Evolutionary conservation across 1,139 yeast species (phyloP).

Genomic region (Trichomonascaceae sp.): DNA sequence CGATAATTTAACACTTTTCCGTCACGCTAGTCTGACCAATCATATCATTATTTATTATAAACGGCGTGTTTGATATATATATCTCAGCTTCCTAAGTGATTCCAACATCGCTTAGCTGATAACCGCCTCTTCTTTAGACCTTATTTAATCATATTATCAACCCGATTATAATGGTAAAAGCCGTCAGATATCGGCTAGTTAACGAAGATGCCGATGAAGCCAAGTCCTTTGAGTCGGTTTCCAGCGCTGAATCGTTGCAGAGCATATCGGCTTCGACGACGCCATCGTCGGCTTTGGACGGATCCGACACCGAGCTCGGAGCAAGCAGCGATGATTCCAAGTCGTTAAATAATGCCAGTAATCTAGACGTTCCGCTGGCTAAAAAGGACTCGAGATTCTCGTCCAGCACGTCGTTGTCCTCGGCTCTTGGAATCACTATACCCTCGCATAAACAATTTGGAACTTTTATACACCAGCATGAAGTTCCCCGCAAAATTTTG

Average conservation of each 20-base stretch:
- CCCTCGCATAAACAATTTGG: slow-evolving; percentile 39
- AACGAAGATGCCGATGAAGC: slow-evolving; percentile 3
- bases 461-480: slow-evolving; percentile 64
- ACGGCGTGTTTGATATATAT: background rate
- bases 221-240: slow-evolving; percentile 7
- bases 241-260: slow-evolving; percentile 5
- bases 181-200: background rate
- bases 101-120: background rate
- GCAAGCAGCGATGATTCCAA: background rate
- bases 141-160: no score
- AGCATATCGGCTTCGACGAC: slow-evolving; percentile 2
- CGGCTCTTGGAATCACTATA: slow-evolving; percentile 14
- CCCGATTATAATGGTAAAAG: slow-evolving; percentile 1
- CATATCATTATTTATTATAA: background rate
- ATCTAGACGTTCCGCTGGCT: background rate
- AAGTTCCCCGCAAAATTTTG: slow-evolving; percentile 76
- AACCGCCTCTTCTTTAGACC: no score
- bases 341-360: background rate
- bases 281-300: slow-evolving; percentile 4
- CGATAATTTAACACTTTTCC: no score
- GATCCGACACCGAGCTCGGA: background rate
- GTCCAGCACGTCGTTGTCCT: slow-evolving; percentile 8
- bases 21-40: background rate
- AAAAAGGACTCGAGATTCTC: slow-evolving; percentile 4
- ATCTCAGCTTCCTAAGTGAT: background rate